These are phyloP conservation scores for Stemphylium lycopersici DNA, from an alignment of 2,329 filamentous ascomycete genomes.

Conservation along the genomic window DNA sequence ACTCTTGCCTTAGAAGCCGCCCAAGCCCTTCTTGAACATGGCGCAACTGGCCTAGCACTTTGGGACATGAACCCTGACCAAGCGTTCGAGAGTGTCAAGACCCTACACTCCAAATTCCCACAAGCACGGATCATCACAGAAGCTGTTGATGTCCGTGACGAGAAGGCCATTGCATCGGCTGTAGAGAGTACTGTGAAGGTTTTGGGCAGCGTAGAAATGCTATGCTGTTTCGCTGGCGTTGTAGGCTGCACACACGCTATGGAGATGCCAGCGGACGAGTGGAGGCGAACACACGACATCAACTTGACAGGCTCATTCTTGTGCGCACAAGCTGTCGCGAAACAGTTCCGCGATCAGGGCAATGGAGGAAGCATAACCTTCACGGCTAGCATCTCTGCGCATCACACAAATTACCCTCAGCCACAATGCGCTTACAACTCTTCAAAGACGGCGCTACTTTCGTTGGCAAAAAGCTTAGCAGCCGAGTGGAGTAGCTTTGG, in stretches of 20 bases:
- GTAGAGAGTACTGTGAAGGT: conserved; percentile 46
- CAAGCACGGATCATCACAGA: conserved; percentile 56
- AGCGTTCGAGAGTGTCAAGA: conserved; percentile 51
- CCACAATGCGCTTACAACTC: conserved; percentile 76
- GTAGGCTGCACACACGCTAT: conserved; percentile 67
- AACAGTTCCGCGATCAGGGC: conserved; percentile 46
- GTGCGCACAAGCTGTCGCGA: conserved; percentile 68
- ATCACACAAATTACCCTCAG: conserved; percentile 73
- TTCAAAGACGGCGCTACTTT: conserved; percentile 70
- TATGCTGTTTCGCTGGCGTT: conserved; percentile 72
- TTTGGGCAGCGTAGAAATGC: conserved; percentile 61
- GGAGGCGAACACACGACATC: conserved; percentile 69
- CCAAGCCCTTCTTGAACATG: conserved; percentile 71
- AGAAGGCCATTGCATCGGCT: conserved; percentile 52
- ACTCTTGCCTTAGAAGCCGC: conserved; percentile 65
- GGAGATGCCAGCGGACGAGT: conserved; percentile 64
- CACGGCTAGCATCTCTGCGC: conserved; percentile 70
- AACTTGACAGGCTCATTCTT: conserved; percentile 75
- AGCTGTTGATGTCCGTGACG: conserved; percentile 66
- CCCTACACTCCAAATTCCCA: conserved; percentile 62
- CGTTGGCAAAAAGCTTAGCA: conserved; percentile 68
- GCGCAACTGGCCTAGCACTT: conserved; percentile 63
- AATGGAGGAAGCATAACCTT: conserved; percentile 68
- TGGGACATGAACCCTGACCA: conserved; percentile 63
- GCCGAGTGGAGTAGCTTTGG: conserved; percentile 76